Evolutionary conservation across 2,329 filamentous ascomycete genomes (phyloP).

Genomic region (Ceratocystis alfenasii): DNA sequence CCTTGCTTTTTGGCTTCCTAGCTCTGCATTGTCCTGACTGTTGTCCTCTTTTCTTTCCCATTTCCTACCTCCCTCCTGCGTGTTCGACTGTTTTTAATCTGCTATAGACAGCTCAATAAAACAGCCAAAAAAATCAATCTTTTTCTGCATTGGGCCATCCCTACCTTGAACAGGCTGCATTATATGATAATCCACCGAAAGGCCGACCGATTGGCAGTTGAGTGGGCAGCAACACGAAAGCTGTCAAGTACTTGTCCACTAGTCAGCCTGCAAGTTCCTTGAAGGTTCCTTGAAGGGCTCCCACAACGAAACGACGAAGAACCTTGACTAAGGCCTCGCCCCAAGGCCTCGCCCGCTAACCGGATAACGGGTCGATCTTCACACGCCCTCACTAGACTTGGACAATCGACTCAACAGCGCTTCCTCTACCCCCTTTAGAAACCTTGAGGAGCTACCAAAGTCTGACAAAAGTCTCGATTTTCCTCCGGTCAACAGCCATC

Average conservation of each 20-base stretch:
- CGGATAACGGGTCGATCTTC: not conserved
- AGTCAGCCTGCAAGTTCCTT: not conserved
- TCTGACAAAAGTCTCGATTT: not conserved
- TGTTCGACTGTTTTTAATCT: not conserved
- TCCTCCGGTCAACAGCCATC: too few relatives aligned
- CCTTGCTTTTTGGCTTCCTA: not conserved
- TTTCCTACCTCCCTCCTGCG: not conserved
- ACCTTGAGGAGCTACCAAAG: not conserved
- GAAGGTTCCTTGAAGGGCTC: not conserved
- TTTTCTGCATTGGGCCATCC: not conserved
- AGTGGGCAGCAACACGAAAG: not conserved
- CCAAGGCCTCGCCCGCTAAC: not conserved
- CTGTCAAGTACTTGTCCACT: slow-evolving; percentile 2
- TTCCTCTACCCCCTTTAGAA: not conserved
- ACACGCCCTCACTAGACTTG: not conserved
- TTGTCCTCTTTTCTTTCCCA: not conserved
- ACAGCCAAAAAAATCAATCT: not conserved
- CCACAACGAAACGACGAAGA: not conserved
- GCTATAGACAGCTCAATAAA: not conserved
- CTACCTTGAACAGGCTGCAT: not conserved
- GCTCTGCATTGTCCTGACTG: not conserved
- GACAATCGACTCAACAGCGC: not conserved
- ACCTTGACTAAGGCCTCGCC: not conserved
- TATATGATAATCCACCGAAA: slow-evolving; percentile 9
- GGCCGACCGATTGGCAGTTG: not conserved